These are phyloP conservation scores for Leccinum fibrillosum DNA, from an alignment of 768 basidiomycete species.

Conservation along the genomic window DNA sequence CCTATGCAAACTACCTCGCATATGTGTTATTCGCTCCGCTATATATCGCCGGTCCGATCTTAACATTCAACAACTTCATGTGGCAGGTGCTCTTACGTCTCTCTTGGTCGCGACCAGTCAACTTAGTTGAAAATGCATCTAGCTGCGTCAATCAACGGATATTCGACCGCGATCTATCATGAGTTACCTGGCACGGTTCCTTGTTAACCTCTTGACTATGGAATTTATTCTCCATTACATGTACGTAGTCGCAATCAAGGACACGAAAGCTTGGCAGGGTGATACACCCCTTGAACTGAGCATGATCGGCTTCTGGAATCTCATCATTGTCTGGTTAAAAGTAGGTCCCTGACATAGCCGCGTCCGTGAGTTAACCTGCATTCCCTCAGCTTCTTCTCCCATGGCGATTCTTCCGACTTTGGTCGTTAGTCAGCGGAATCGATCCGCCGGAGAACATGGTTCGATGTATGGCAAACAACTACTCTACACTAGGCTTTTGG, in stretches of 20 bases:
- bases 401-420: slow-evolving; percentile 96
- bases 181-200: slow-evolving; percentile 69
- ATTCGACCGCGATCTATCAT: slow-evolving; percentile 41
- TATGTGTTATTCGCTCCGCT: slow-evolving; percentile 92
- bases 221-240: slow-evolving; percentile 90
- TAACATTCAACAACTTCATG: slow-evolving; percentile 93
- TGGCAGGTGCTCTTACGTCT: slow-evolving; percentile 66
- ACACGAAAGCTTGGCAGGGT: slow-evolving; percentile 76
- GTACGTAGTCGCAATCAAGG: slow-evolving; percentile 97
- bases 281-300: slow-evolving; percentile 76
- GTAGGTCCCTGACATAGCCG: slow-evolving; percentile 37
- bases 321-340: slow-evolving; percentile 96
- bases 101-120: neutral
- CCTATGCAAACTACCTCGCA: slow-evolving; percentile 69
- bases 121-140: neutral
- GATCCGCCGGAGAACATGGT: slow-evolving; percentile 99
- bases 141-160: slow-evolving; percentile 60
- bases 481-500: slow-evolving; percentile 93
- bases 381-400: slow-evolving; percentile 74
- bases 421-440: slow-evolving; percentile 84
- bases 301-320: slow-evolving; percentile 97
- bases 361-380: neutral
- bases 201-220: slow-evolving; percentile 75
- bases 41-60: slow-evolving; percentile 94
- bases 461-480: slow-evolving; percentile 97